Evolutionary conservation across 2,329 filamentous ascomycete species (phyloP), one percentile per base, ranked within the genome.

Genomic region (Beauveria caledonica): DNA sequence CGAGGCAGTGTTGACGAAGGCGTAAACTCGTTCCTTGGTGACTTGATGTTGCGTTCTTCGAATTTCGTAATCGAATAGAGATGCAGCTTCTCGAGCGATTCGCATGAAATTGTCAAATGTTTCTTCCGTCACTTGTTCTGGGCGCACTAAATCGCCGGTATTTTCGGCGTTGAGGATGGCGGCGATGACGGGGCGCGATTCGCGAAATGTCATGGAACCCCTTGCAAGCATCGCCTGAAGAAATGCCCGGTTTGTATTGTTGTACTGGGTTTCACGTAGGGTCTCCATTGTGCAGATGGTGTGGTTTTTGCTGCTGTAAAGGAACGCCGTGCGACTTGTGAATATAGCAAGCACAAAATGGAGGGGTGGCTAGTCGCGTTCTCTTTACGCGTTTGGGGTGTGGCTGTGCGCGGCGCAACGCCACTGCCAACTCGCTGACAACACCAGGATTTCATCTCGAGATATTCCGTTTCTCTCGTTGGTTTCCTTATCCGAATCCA

Each of bases 51-150:
- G 75, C 4, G 84, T 83, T 69, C 81, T 88, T 63, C 91, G 86
- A 69, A 99, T 91, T 72, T 97, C 92, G 66, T 92, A 86, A 76
- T 97, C 93, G 69, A 96, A 90, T 9, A 84, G 80, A 0, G 88
- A 89, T 52, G 96, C 82, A 23, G 85, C 85, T 48, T 83, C 78
- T 66, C 92, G 91, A 33, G 91, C 85, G 23, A 81, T 81, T 57
- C 84, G 76, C 61, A 97, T 80, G 71, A 88, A 90, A 10, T 82
- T 79, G 23, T 81, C 76, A 65, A 97, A 83, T 60, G 88, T 82
- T 17, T 86, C 82, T 63, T 84, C 74, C 0, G 85, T 87, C 42
- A 97, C 78, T 63, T 92, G 83, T 56, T 84, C 80, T 9, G 83
- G 73, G 4, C 79, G 73, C 52, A 82, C 72, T 49, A 77, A 66